These are phyloP conservation scores for Trichoderma pleuroti DNA, from an alignment of 2,329 filamentous ascomycete species.

Conservation along the genomic window DNA sequence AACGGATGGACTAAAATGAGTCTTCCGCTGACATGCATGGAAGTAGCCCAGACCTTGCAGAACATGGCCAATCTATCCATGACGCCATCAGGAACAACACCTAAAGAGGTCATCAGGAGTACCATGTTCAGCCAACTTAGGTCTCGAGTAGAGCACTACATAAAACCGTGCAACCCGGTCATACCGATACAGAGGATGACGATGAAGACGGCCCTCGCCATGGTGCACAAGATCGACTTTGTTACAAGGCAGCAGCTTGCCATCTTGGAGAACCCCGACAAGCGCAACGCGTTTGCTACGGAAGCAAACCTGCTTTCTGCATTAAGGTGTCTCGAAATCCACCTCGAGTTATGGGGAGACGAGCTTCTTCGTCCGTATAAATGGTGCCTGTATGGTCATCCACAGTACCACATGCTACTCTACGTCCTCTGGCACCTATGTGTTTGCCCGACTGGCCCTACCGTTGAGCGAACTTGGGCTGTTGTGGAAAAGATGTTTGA, in stretches of 20 bases:
- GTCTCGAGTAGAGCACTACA: constrained; percentile 33
- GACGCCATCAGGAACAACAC: constrained; percentile 7
- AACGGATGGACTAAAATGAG: constrained; percentile 57
- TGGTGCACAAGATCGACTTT: constrained; percentile 36
- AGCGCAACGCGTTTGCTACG: constrained; percentile 25
- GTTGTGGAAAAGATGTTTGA: constrained; percentile 13
- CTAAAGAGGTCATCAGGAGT: constrained; percentile 35
- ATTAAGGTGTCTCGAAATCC: constrained; percentile 32
- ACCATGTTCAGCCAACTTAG: constrained; percentile 37
- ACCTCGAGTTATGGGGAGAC: constrained; percentile 30
- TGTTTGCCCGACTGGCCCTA: constrained; percentile 33
- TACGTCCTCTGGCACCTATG: constrained; percentile 44
- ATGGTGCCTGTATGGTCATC: constrained; percentile 39
- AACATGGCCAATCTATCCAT: constrained; percentile 25
- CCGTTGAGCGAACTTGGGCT: constrained; percentile 24
- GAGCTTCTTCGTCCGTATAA: constrained; percentile 37
- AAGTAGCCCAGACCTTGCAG: constrained; percentile 38
- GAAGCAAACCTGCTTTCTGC: constrained; percentile 36
- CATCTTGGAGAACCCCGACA: constrained; percentile 23
- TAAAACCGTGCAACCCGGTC: constrained; percentile 46
- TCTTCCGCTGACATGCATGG: constrained; percentile 50
- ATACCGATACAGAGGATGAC: constrained; percentile 43
- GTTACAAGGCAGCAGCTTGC: constrained; percentile 31
- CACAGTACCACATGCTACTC: constrained; percentile 42
- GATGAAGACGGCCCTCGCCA: constrained; percentile 27